These are phyloP conservation scores for Akebia trifoliata DNA, from an alignment of 164 flowering plant species.

Conservation along the genomic window DNA sequence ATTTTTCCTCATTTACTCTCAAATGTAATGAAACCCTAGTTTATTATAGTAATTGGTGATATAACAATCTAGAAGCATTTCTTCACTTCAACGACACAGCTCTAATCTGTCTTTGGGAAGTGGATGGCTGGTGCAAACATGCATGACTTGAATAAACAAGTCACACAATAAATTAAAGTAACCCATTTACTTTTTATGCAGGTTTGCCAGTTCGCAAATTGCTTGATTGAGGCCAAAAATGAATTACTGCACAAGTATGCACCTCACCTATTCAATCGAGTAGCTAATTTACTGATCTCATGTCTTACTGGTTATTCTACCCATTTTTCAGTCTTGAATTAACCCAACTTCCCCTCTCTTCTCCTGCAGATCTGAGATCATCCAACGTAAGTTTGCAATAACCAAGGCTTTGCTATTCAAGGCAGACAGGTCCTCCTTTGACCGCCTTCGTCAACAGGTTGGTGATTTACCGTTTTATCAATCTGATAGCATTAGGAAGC, in stretches of 20 bases:
- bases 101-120: too few species aligned
- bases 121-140: too few species aligned
- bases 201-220: slow-evolving; percentile 76
- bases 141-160: too few species aligned
- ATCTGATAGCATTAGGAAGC: too few species aligned
- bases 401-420: slow-evolving; percentile 58
- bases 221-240: slow-evolving; percentile 63
- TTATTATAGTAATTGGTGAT: too few species aligned
- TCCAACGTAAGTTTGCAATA: slow-evolving; percentile 65
- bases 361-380: slow-evolving; percentile 53
- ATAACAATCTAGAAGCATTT: too few species aligned
- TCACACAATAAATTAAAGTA: too few species aligned
- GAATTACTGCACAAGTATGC: slow-evolving; percentile 76
- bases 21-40: too few species aligned
- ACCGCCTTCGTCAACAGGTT: slow-evolving; percentile 79
- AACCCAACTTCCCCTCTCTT: slow-evolving; percentile 10
- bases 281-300: background rate
- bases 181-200: slow-evolving; percentile 25
- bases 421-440: slow-evolving; percentile 81
- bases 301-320: slow-evolving; percentile 3
- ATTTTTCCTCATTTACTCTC: too few species aligned
- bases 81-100: too few species aligned
- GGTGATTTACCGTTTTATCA: too few species aligned
- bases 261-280: background rate
- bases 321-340: too few species aligned